phyloP scores from a whole-genome alignment of 2,329 filamentous ascomycete genomes.

The Chaetomium sp. region DNA sequence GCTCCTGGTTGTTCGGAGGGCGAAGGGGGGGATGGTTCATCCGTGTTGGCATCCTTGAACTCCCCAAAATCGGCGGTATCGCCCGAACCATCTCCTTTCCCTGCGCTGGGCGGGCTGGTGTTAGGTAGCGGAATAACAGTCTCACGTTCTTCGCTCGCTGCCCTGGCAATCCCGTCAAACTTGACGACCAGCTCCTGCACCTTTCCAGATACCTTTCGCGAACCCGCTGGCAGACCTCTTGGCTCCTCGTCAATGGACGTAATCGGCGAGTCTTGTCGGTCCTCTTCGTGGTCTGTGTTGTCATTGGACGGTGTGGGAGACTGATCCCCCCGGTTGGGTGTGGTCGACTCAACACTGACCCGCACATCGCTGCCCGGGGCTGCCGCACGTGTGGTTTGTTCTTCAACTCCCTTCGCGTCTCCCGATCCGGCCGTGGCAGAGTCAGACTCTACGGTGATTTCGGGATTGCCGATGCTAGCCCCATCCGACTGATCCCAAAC shows the following conservation, averaged over 20 bases:
- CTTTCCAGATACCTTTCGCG: slow-evolving; percentile 45
- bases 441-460: too few species aligned
- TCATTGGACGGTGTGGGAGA: slow-evolving; percentile 36
- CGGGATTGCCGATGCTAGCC: background rate
- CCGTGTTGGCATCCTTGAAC: slow-evolving; percentile 38
- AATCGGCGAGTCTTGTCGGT: slow-evolving; percentile 47
- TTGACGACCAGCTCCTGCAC: slow-evolving; percentile 55
- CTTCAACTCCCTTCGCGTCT: background rate
- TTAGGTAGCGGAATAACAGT: slow-evolving; percentile 23
- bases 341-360: slow-evolving; percentile 20
- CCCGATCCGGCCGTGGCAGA: background rate
- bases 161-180: slow-evolving; percentile 50
- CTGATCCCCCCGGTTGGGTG: slow-evolving; percentile 24
- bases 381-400: background rate
- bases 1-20: background rate
- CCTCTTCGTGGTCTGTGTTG: slow-evolving; percentile 39
- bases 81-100: slow-evolving; percentile 21
- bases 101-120: slow-evolving; percentile 21
- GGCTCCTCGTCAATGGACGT: slow-evolving; percentile 50
- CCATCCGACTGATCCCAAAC: slow-evolving; percentile 16
- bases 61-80: slow-evolving; percentile 37
- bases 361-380: slow-evolving; percentile 7
- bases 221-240: slow-evolving; percentile 33
- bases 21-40: slow-evolving; percentile 3
- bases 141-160: slow-evolving; percentile 36